Percentiles rank a stretch among this genome's conserved stretches.
These are phyloP conservation scores for Fusarium napiforme DNA, from an alignment of 2,329 filamentous ascomycete genomes.

Conservation along the genomic window DNA sequence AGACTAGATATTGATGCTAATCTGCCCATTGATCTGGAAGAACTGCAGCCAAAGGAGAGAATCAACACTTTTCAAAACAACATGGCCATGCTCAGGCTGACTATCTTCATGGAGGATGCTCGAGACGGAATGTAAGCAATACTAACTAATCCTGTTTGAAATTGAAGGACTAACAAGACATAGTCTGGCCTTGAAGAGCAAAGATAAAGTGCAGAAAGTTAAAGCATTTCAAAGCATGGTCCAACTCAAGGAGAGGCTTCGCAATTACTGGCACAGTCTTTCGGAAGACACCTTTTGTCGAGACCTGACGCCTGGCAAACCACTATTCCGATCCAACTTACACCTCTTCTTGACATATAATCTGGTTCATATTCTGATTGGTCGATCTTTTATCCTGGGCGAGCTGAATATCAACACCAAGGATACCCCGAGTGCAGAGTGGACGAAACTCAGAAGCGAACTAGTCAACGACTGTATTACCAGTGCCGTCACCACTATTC, in stretches of 20 bases:
- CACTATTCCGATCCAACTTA: constrained; percentile 35
- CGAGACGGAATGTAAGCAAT: constrained; percentile 30
- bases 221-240: constrained; percentile 8
- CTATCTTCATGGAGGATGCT: constrained; percentile 37
- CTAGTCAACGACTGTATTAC: constrained; percentile 23
- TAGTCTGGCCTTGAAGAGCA: constrained; percentile 24
- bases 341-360: constrained; percentile 38
- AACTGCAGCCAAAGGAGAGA: constrained; percentile 21
- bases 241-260: constrained; percentile 16
- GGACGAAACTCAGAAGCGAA: constrained; percentile 2
- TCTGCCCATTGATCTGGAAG: constrained; percentile 21
- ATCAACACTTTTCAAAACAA: constrained; percentile 36
- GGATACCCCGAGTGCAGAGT: background rate
- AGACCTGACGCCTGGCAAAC: constrained; percentile 34
- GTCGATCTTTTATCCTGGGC: constrained; percentile 32
- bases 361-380: constrained; percentile 32
- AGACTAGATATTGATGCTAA: constrained; percentile 19
- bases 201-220: background rate
- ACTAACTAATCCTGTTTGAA: background rate
- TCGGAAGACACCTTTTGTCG: constrained; percentile 30
- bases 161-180: background rate
- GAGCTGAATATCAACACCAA: background rate
- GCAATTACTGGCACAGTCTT: constrained; percentile 28
- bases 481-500: constrained; percentile 22
- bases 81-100: constrained; percentile 28